Conservation (phyloP, 2,329 filamentous ascomycete species). For the Thelonectria discophora region DNA sequence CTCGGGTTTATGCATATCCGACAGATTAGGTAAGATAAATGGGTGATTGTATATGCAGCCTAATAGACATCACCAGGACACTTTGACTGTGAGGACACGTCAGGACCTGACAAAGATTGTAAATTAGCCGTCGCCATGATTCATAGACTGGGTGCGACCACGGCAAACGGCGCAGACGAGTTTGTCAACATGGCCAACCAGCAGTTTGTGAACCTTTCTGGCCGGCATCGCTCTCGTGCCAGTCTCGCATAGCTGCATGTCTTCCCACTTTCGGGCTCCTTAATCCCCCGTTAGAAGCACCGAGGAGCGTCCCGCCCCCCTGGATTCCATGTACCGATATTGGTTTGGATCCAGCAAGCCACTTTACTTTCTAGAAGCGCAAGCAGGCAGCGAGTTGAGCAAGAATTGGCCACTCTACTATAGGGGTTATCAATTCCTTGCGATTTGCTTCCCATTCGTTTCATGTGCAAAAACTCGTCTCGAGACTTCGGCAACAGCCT, state of each 20-base stretch:
- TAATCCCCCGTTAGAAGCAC: conserved; percentile 21
- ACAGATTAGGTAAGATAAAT: conserved; percentile 4
- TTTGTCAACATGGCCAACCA: neutral
- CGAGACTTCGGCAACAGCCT: neutral
- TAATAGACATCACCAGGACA: neutral
- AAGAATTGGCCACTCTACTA: neutral
- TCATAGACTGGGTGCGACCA: neutral
- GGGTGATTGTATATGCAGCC: neutral
- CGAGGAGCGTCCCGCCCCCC: conserved; percentile 8
- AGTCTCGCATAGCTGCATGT: conserved; percentile 13
- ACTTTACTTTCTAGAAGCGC: conserved; percentile 6
- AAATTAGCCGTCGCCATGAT: neutral
- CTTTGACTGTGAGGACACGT: neutral
- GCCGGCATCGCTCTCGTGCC: neutral
- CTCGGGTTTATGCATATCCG: conserved; percentile 19
- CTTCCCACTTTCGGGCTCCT: conserved; percentile 1
- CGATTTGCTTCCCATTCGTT: neutral
- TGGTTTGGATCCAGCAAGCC: neutral
- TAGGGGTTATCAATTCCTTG: neutral
- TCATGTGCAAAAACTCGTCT: neutral
- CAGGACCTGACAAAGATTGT: neutral
- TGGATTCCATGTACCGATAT: conserved; percentile 21
- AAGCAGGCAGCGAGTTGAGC: conserved; percentile 1
- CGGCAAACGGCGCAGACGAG: neutral
- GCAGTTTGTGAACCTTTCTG: neutral